Percentiles rank a stretch among this genome's conserved stretches.
These are phyloP conservation scores for Arabidopsis hybrid DNA, from an alignment of 441 rosid species.

Conservation along the genomic window DNA sequence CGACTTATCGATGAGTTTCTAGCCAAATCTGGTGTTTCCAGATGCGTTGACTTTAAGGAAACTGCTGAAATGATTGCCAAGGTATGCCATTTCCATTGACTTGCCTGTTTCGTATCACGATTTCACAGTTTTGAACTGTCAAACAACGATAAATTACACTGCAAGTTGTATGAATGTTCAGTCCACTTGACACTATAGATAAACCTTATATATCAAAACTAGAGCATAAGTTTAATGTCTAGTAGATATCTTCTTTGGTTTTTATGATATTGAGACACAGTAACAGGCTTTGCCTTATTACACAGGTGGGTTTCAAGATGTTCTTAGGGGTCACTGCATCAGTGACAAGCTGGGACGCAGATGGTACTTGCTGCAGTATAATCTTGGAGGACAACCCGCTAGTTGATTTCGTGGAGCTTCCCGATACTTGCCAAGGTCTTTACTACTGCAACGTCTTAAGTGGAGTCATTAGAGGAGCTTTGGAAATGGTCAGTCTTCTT, in stretches of 20 bases:
- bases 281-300: constrained; percentile 25
- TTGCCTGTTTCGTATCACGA: background rate
- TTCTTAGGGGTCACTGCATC: constrained; percentile 88
- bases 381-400: constrained; percentile 87
- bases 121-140: background rate
- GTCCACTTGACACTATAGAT: background rate
- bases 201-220: background rate
- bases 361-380: constrained; percentile 86
- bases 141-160: background rate
- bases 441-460: constrained; percentile 89
- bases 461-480: constrained; percentile 92
- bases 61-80: constrained; percentile 91
- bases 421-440: constrained; percentile 91
- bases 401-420: constrained; percentile 92
- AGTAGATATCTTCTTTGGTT: background rate
- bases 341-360: constrained; percentile 88
- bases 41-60: constrained; percentile 95
- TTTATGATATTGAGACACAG: background rate
- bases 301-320: constrained; percentile 96
- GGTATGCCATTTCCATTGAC: constrained; percentile 48
- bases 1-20: constrained; percentile 89
- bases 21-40: constrained; percentile 84
- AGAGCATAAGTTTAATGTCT: background rate
- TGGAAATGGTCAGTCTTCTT: constrained; percentile 76
- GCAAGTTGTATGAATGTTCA: background rate